phyloP scores from a whole-genome alignment of 106 monocot genomes.

The Amphibolis antarctica region DNA sequence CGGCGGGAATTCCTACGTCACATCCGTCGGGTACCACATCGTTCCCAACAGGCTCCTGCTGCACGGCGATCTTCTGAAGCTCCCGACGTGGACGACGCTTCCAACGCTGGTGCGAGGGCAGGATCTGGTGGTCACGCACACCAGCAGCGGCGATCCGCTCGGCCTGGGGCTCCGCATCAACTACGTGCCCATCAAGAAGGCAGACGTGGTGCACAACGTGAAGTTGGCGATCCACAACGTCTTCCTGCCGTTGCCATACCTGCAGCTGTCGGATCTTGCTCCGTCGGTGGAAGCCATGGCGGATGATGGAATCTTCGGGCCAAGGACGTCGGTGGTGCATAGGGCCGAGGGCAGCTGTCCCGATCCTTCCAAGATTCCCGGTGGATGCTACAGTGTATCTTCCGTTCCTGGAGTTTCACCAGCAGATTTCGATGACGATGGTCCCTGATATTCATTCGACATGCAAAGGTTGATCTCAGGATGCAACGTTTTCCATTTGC shows the following conservation, averaged over 20 bases:
- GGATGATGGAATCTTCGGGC: slow-evolving; percentile 6
- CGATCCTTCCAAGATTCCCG: background rate
- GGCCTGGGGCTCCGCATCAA: slow-evolving; percentile 16
- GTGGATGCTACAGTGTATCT: background rate
- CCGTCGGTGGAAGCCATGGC: background rate
- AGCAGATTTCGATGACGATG: background rate
- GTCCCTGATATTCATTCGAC: background rate
- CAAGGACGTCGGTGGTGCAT: background rate
- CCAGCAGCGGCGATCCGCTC: background rate
- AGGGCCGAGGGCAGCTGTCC: background rate
- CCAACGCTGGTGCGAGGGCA: slow-evolving; percentile 49
- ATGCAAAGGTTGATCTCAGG: background rate
- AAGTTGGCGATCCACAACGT: slow-evolving; percentile 44
- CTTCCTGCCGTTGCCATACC: slow-evolving; percentile 18
- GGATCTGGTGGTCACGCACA: slow-evolving; percentile 16
- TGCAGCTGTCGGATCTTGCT: slow-evolving; percentile 10
- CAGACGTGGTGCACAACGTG: slow-evolving; percentile 51
- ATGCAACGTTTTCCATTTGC: background rate
- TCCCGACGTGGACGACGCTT: slow-evolving; percentile 35
- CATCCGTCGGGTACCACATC: slow-evolving; percentile 57
- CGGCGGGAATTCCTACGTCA: slow-evolving; percentile 51
- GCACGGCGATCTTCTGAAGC: slow-evolving; percentile 29
- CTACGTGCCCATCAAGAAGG: slow-evolving; percentile 32
- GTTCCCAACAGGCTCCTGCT: slow-evolving; percentile 47
- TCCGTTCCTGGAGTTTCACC: slow-evolving; percentile 1